These are phyloP conservation scores for Scheffersomyces titani DNA, from an alignment of 1,139 yeast genomes.

Conservation along the genomic window DNA sequence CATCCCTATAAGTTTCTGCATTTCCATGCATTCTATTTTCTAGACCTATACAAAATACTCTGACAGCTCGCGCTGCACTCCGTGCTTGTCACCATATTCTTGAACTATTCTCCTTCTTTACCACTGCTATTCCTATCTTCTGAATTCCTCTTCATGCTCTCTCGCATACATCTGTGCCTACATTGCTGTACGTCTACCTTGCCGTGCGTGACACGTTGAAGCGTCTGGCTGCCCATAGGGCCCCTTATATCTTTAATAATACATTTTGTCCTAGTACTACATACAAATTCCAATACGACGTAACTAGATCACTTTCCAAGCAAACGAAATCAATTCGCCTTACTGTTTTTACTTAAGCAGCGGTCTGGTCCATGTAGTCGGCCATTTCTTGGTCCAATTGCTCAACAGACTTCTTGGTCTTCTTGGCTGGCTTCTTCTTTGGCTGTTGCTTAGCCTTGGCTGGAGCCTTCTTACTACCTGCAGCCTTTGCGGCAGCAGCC, in stretches of 20 bases:
- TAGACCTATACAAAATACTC: neutral
- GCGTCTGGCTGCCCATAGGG: neutral
- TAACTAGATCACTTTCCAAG: neutral
- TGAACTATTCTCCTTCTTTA: too few species aligned
- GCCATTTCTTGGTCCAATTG: slow-evolving; percentile 94
- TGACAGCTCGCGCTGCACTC: neutral
- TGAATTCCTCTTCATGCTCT: neutral
- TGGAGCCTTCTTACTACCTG: slow-evolving; percentile 29
- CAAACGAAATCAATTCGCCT: neutral
- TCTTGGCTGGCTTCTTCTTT: slow-evolving; percentile 35
- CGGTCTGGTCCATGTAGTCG: slow-evolving; percentile 59
- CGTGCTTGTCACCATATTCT: too few species aligned
- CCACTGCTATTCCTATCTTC: neutral
- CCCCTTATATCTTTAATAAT: neutral
- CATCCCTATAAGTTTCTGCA: neutral
- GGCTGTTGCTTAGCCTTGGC: slow-evolving; percentile 18
- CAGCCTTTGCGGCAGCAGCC: slow-evolving; percentile 24
- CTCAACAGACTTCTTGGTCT: slow-evolving; percentile 78
- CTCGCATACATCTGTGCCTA: neutral
- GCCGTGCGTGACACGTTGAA: neutral
- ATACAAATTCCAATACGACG: neutral
- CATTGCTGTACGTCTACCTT: neutral
- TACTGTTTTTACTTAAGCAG: neutral
- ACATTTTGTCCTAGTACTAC: neutral
- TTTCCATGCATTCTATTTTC: neutral